Evolutionary conservation across 176 grass and related monocot genomes (phyloP).

Genomic region (Hyparrhenia diplandra): DNA sequence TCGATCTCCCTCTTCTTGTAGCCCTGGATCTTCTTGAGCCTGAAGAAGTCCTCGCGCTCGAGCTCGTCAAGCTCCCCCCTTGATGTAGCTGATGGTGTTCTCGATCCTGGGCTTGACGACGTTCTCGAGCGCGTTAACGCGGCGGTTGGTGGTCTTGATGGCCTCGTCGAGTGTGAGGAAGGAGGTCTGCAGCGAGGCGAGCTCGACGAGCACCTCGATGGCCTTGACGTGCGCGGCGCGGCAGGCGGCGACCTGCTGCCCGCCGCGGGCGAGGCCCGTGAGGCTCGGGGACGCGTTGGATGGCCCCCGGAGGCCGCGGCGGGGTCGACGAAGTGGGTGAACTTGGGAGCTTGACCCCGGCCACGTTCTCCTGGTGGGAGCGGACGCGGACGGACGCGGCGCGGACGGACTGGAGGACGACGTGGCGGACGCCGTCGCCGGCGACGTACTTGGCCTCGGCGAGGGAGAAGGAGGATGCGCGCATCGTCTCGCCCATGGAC

Average conservation of each 20-base stretch:
- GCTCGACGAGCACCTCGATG: slow-evolving; percentile 92
- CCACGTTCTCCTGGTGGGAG: slow-evolving; percentile 88
- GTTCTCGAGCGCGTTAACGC: slow-evolving; percentile 90
- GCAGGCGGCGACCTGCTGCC: slow-evolving; percentile 82
- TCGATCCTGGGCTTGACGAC: slow-evolving; percentile 87
- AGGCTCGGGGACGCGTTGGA: slow-evolving; percentile 43
- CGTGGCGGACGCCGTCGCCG: slow-evolving; percentile 71
- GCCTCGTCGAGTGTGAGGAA: slow-evolving; percentile 93
- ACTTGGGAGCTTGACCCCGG: slow-evolving; percentile 80
- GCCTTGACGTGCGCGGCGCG: slow-evolving; percentile 71
- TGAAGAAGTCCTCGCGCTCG: slow-evolving; percentile 94
- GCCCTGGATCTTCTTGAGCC: slow-evolving; percentile 92
- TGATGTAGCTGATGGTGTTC: slow-evolving; percentile 94
- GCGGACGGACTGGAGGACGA: slow-evolving; percentile 79
- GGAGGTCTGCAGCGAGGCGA: slow-evolving; percentile 85
- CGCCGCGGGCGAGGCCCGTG: slow-evolving; percentile 75
- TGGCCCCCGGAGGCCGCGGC: slow-evolving; percentile 27
- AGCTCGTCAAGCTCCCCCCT: slow-evolving; percentile 88
- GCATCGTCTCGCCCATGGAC: slow-evolving; percentile 86
- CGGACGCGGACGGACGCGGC: slow-evolving; percentile 70
- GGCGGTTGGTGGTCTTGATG: slow-evolving; percentile 95
- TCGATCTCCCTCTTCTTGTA: slow-evolving; percentile 83
- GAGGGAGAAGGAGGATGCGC: slow-evolving; percentile 82
- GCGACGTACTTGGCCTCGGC: slow-evolving; percentile 86
- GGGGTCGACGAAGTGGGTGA: slow-evolving; percentile 75